Evolutionary conservation across 2,329 filamentous ascomycete species (phyloP), one percentile per base, ranked within the genome.

Genomic region (Aureobasidium namibiae): DNA sequence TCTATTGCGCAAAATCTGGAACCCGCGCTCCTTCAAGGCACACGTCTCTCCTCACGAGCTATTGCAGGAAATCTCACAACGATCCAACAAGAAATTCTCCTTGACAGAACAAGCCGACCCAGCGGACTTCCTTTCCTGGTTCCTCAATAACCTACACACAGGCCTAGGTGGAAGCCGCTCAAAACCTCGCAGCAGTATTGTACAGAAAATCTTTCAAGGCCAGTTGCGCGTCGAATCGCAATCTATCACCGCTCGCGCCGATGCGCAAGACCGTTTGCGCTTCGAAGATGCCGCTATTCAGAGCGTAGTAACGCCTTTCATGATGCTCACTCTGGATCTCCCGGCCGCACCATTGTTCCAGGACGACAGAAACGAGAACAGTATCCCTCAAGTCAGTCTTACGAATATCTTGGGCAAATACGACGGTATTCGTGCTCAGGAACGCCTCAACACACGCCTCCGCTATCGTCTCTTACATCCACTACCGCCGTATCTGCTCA

Each of bases 31-130:
- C 10, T 99, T 99, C 81, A 95, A 95, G 74, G 87, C 88, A 4
- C 94, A 99, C 73, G 94, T 99, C 56, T 97, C 92, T 10, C 94
- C 94, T 0, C 94, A 99, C 78, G 94, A 99, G 74, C 82, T 99
- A 31, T 85, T 99, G 1, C 94, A 99, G 74, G 92, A 97, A 72
- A 89, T 99, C 63, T 89, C 92, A 1, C 78, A 96, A 42, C 86
- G 86, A 50, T 96, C 92, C 33, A 92, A 87, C 66, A 96, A 96
- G 75, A 90, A 89, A 63, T 99, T 96, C 76, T 94, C 88, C 5
- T 80, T 97, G 50, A 95, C 91, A 0, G 79, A 85, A 29, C 94
- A 97, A 75, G 94, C 92, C 21, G 94, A 99, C 72, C 94, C 94
- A 0, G 91, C 96, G 62, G 94, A 99, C 48, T 97, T 99, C 68